Conservation (phyloP, 2,329 filamentous ascomycete species). For the Talaromyces rugulosus region DNA sequence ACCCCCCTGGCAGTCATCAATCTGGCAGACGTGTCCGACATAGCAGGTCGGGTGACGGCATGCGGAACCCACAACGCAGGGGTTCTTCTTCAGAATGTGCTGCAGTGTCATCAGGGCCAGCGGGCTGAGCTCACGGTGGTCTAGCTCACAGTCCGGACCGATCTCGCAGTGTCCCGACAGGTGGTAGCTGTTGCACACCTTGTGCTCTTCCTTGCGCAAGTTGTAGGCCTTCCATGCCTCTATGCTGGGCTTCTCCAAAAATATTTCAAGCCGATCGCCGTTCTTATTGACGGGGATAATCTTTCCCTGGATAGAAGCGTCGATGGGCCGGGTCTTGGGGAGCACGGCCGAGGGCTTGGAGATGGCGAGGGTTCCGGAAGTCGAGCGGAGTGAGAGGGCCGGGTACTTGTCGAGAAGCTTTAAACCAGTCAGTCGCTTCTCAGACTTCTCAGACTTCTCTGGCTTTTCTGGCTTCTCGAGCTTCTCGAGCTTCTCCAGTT, state of each 20-base stretch:
- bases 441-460: neutral
- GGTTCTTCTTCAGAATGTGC: slow-evolving; percentile 41
- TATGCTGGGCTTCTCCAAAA: slow-evolving; percentile 31
- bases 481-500: too few relatives aligned
- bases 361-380: slow-evolving; percentile 13
- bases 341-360: slow-evolving; percentile 18
- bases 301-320: slow-evolving; percentile 10
- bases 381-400: neutral
- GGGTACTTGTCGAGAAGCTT: slow-evolving; percentile 11
- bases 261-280: slow-evolving; percentile 45
- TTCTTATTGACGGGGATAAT: slow-evolving; percentile 46
- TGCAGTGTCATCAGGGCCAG: slow-evolving; percentile 39
- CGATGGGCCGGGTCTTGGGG: slow-evolving; percentile 13
- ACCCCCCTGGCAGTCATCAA: slow-evolving; percentile 21
- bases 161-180: slow-evolving; percentile 37
- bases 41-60: slow-evolving; percentile 45
- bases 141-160: slow-evolving; percentile 37
- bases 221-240: slow-evolving; percentile 40
- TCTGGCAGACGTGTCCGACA: slow-evolving; percentile 42
- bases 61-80: slow-evolving; percentile 36
- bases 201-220: slow-evolving; percentile 32
- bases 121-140: slow-evolving; percentile 43
- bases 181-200: slow-evolving; percentile 50
- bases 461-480: too few relatives aligned
- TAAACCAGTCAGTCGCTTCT: neutral